Evolutionary conservation across 768 basidiomycete species (phyloP), one percentile per base, ranked within the genome.

Genomic region (Amanita pseudoporphyria): DNA sequence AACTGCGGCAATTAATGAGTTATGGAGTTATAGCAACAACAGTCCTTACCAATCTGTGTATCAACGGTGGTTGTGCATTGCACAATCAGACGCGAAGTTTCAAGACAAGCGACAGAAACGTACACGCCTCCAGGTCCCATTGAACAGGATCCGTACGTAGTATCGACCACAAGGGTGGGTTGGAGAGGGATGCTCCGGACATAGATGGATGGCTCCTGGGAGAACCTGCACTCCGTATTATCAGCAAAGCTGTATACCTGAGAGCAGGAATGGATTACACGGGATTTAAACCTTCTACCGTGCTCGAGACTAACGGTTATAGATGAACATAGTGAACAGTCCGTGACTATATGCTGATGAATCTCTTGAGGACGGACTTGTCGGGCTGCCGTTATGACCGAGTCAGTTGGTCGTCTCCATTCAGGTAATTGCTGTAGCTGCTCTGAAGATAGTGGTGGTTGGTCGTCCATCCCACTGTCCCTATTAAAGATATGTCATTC

Each of bases 281-380:
- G 67, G 0, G 82, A 81, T 26, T 67, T 64, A 62, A 81, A 86
- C 51, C 73, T 67, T 19, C 67, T 65, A 39, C 73, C 71, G 61
- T 96, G 86, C 56, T 84, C 82, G 35, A 93, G 65, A 54, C 84
- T 91, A 5, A 91, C 81, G 12, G 84, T 81, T 9, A 96, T 73
- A 0, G 87, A 84, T 0, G 89, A 87, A 44, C 91, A 90, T 2
- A 96, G 76, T 0, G 93, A 96, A 62, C 94, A 97, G 58, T 96
- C 90, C 9, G 83, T 80, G 10, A 94, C 79, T 18, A 84, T 74
- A 42, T 85, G 82, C 62, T 97, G 94, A n/a, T 78, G 64, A 47
- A 96, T 78, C 52, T 87, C 81, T 53, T 79, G 65, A 9, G 78
- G 76, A 1, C 71, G 61, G 26, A 80, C 69, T 40, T 32, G 26